phyloP scores from a whole-genome alignment of 2,329 filamentous ascomycete genomes.

The Paraconiothyrium brasiliense region DNA sequence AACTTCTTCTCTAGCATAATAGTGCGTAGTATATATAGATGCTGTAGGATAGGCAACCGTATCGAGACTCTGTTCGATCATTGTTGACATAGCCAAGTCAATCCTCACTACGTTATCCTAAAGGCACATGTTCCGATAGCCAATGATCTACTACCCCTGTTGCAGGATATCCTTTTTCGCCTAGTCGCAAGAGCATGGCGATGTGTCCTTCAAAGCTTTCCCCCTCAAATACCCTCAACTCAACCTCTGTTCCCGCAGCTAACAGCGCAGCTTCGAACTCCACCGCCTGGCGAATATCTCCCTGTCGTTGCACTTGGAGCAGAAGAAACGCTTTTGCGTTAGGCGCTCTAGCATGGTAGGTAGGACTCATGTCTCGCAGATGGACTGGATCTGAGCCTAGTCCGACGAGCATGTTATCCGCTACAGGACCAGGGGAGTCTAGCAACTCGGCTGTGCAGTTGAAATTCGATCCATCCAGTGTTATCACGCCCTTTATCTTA shows the following conservation, averaged over 20 bases:
- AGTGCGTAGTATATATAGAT: too few relatives aligned
- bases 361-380: neutral
- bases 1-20: too few relatives aligned
- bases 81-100: too few relatives aligned
- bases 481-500: neutral
- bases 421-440: neutral
- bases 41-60: too few relatives aligned
- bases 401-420: neutral
- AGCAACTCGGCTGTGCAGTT: neutral
- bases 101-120: neutral
- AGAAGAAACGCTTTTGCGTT: neutral
- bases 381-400: neutral
- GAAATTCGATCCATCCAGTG: neutral
- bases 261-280: neutral
- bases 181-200: neutral
- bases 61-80: too few relatives aligned
- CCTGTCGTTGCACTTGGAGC: neutral
- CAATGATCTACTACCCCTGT: neutral
- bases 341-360: neutral
- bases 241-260: neutral
- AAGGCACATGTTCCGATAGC: neutral
- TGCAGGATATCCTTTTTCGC: neutral
- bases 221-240: neutral
- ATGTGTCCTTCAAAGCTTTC: slow-evolving; percentile 1
- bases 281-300: neutral